These are phyloP conservation scores for Leersia perrieri DNA, from an alignment of 176 grass and related monocot genomes.

Conservation along the genomic window DNA sequence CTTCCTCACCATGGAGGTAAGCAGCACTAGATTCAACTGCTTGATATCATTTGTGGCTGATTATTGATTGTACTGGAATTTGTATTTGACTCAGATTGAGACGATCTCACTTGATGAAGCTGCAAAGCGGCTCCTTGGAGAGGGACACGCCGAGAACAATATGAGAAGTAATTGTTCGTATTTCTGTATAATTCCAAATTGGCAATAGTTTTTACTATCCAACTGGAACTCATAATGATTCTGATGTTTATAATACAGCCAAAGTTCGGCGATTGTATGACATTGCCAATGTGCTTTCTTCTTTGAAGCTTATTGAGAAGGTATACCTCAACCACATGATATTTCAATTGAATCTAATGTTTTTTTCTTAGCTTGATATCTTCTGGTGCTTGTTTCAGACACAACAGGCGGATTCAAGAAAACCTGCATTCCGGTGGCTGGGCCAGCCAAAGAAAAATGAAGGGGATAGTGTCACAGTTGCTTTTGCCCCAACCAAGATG, in stretches of 20 bases:
- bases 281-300: slow-evolving; percentile 89
- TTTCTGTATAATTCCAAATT: slow-evolving; percentile 10
- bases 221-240: slow-evolving; percentile 11
- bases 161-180: slow-evolving; percentile 69
- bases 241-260: slow-evolving; percentile 45
- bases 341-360: background rate
- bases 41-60: background rate
- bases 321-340: slow-evolving; percentile 17
- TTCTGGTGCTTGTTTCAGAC: slow-evolving; percentile 51
- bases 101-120: slow-evolving; percentile 74
- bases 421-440: slow-evolving; percentile 90
- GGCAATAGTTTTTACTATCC: background rate
- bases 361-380: background rate
- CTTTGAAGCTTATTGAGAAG: slow-evolving; percentile 92
- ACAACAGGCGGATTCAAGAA: slow-evolving; percentile 69
- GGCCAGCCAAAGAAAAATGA: slow-evolving; percentile 50
- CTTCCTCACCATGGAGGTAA: slow-evolving; percentile 79
- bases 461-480: slow-evolving; percentile 19
- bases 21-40: background rate
- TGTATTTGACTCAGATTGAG: slow-evolving; percentile 42
- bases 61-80: background rate
- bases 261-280: slow-evolving; percentile 87
- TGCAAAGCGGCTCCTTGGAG: slow-evolving; percentile 73
- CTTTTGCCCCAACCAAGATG: slow-evolving; percentile 24
- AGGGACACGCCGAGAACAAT: slow-evolving; percentile 61